A percentile compares a stretch with the other conserved stretches of the same genome.
Conservation (phyloP, 305 asterid species). For the Fraxinus sp. region DNA sequence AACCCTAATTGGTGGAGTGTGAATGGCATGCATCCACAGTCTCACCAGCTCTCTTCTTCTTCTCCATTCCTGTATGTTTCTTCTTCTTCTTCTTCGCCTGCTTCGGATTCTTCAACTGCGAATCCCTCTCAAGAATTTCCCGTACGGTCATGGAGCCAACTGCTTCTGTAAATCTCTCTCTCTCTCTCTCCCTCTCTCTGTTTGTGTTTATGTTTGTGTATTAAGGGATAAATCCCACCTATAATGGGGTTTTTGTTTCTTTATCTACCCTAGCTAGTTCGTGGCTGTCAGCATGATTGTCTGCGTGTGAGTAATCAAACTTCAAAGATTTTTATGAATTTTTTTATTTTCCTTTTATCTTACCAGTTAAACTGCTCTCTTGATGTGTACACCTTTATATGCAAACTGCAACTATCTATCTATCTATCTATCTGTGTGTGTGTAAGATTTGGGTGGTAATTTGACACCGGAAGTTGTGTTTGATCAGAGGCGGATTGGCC, state of each 20-base stretch:
- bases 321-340: neutral
- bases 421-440: neutral
- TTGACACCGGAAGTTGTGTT: neutral
- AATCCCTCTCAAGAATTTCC: slow-evolving; percentile 46
- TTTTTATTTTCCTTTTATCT: neutral
- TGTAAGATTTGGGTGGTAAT: neutral
- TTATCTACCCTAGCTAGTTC: neutral
- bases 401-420: neutral
- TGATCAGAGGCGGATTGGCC: neutral
- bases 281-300: neutral
- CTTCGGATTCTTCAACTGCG: slow-evolving; percentile 23
- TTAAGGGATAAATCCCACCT: neutral
- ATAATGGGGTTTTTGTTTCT: neutral
- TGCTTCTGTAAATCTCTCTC: slow-evolving; percentile 37
- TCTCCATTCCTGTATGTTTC: slow-evolving; percentile 38
- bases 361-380: neutral
- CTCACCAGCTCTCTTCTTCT: slow-evolving; percentile 28
- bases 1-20: slow-evolving; percentile 96
- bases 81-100: slow-evolving; percentile 15
- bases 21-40: slow-evolving; percentile 71
- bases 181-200: neutral
- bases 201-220: neutral
- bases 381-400: neutral
- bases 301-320: neutral
- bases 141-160: slow-evolving; percentile 43